A percentile compares a stretch with the other conserved stretches of the same genome.
phyloP scores from a whole-genome alignment of 139 green algal genomes.

The Pleodorina starrii region DNA sequence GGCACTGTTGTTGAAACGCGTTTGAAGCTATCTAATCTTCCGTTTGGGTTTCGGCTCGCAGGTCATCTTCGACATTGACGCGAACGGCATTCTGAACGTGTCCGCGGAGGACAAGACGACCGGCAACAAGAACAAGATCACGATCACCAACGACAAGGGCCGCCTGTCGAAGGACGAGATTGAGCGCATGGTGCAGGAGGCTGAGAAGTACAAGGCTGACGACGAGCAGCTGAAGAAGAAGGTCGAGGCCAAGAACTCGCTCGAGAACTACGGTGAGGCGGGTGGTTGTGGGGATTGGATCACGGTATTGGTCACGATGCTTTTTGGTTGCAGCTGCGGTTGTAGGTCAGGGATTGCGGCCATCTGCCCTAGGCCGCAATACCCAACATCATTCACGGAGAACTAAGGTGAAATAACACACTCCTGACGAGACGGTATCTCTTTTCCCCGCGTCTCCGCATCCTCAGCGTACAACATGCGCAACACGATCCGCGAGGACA shows the following conservation, averaged over 20 bases:
- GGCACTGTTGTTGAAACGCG: too few species aligned
- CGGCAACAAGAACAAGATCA: conserved; percentile 98
- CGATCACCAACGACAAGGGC: conserved; percentile 99
- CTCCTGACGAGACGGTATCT: background rate
- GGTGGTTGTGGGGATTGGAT: background rate
- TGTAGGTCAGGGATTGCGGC: too few species aligned
- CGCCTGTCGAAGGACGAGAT: conserved; percentile 98
- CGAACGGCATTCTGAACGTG: conserved; percentile 99
- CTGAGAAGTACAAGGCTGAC: conserved; percentile 99
- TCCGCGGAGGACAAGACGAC: conserved; percentile 97
- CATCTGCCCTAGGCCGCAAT: too few species aligned
- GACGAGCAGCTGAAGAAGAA: conserved; percentile 93
- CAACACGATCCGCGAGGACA: conserved; percentile 95
- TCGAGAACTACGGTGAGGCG: conserved; percentile 90
- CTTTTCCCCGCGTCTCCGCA: too few species aligned
- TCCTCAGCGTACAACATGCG: conserved; percentile 93
- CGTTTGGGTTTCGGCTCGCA: too few species aligned
- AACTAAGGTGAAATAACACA: too few species aligned
- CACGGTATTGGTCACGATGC: too few species aligned
- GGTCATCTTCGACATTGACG: conserved; percentile 98
- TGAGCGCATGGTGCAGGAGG: conserved; percentile 96
- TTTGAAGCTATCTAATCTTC: too few species aligned
- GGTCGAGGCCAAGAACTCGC: conserved; percentile 93
- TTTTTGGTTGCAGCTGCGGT: too few species aligned
- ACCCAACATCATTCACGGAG: too few species aligned